These are phyloP conservation scores for Tremella yokohamensis DNA, from an alignment of 768 basidiomycete genomes.

Conservation along the genomic window DNA sequence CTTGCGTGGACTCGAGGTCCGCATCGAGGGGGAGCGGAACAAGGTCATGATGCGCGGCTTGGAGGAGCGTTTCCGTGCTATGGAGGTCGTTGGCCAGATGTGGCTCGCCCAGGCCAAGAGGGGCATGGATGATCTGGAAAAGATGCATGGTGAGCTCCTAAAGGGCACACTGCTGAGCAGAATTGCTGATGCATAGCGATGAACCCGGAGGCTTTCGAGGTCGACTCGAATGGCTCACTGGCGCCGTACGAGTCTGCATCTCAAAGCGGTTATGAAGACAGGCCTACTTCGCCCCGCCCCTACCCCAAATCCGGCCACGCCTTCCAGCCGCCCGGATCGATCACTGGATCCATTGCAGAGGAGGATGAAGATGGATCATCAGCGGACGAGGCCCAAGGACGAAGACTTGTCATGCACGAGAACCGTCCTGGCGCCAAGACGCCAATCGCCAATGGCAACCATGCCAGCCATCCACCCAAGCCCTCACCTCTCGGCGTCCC, in stretches of 20 bases:
- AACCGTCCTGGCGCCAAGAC: conserved; percentile 34
- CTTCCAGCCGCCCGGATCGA: conserved; percentile 28
- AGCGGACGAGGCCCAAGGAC: conserved; percentile 35
- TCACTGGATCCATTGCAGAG: conserved; percentile 48
- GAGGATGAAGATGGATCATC: conserved; percentile 48
- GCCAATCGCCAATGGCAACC: conserved; percentile 12
- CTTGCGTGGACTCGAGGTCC: conserved; percentile 43
- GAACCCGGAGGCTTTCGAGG: conserved; percentile 41
- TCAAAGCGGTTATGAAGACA: conserved; percentile 43
- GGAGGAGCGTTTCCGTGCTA: conserved; percentile 48
- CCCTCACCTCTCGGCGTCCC: conserved; percentile 41
- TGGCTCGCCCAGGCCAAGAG: conserved; percentile 47
- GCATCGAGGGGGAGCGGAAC: conserved; percentile 48
- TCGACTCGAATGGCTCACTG: conserved; percentile 50
- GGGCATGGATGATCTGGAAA: conserved; percentile 44
- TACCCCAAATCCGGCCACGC: conserved; percentile 25
- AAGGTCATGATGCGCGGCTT: conserved; percentile 49
- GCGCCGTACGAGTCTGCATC: conserved; percentile 51
- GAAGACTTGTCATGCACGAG: conserved; percentile 46
- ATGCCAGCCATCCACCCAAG: conserved; percentile 12
- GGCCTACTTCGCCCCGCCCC: conserved; percentile 17
- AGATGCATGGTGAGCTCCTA: conserved; percentile 33
- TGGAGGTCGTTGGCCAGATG: conserved; percentile 50
- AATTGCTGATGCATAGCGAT: no score
- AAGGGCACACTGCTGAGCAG: no score